These are phyloP conservation scores for Plantago ovata DNA, from an alignment of 257 asterid species.

Conservation along the genomic window DNA sequence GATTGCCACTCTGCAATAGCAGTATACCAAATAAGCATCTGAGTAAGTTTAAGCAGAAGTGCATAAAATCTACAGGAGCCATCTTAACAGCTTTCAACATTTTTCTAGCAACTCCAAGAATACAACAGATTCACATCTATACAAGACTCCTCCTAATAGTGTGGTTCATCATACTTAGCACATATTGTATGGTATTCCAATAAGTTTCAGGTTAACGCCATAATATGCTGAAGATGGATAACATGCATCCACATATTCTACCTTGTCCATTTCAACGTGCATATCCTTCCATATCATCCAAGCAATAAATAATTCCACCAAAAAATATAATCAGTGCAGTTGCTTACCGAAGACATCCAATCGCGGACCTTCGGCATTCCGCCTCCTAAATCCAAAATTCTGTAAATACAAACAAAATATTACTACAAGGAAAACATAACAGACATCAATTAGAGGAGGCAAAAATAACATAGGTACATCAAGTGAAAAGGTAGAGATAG, in stretches of 20 bases:
- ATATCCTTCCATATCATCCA: neutral
- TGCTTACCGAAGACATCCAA: conserved; percentile 36
- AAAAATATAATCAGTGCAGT: neutral
- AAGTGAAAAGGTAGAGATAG: too few relatives aligned
- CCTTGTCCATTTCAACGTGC: neutral
- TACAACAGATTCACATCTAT: neutral
- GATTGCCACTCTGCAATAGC: conserved; percentile 43
- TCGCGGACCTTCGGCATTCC: conserved; percentile 27
- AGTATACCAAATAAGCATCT: conserved; percentile 22
- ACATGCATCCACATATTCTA: neutral
- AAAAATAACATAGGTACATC: too few relatives aligned
- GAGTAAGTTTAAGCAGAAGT: neutral
- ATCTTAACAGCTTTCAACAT: conserved; percentile 1
- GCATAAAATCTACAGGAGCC: conserved; percentile 5
- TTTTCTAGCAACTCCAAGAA: neutral
- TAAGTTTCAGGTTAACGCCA: neutral
- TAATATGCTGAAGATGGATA: neutral
- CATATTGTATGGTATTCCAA: neutral
- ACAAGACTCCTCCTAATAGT: neutral
- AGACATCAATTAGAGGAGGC: too few relatives aligned
- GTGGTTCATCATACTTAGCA: neutral
- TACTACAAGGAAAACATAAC: too few relatives aligned
- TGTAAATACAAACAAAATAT: conserved; percentile 21
- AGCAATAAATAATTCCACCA: neutral
- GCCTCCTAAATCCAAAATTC: conserved; percentile 36